Base-by-base conservation (phyloP, 2,329 filamentous ascomycete genomes). In the Ceratocystis albifundus region DNA sequence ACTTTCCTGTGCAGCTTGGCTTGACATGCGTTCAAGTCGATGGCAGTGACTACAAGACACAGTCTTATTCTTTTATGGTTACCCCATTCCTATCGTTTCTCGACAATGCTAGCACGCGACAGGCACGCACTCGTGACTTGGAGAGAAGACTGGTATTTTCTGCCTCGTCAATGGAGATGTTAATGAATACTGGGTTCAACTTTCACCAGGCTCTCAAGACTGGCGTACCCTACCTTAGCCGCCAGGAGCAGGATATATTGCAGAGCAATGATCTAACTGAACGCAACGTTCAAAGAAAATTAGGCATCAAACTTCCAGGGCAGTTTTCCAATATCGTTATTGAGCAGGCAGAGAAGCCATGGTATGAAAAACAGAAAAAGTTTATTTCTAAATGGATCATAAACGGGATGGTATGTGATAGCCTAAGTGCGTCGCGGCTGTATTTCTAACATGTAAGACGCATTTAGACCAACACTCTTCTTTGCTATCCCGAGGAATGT, bases 1-100 rank as follows among this genome's bases (percentile, higher is more conserved):
- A 73, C 63, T 71, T 73, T 28, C 70, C 76, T 8, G 64, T 78
- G 1, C 74, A 77, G 64, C 57, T 77, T 6, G 76, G 76, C 4
- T 63, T 77, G 25, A 77, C 75, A 0, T 77, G 74, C 44, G 53
- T 75, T 1, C 28, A 44, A 5, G 36, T 30, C 64, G 36, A 2
- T 61, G 66, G 5, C 15, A 63, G 1, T 69, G 69, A 65, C 1
- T 74, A 74, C 22, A 57, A 57, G 7, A 71, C 70, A 0, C 69
- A 70, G 50, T 70, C 74, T 0, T 76, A 73, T 69, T 75, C 72
- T 61, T 73, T 74, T 45, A 67, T 70, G 15, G 67, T 77, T 12
- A 73, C 72, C 15, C 75, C 74, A 0, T 72, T 74, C 4, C 61
- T 70, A 2, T 65, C 66, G 3, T 53, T 64, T 0, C 62, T 64